Conservation (phyloP, 495 filamentous ascomycete species). For the Penicillium coprophilum region DNA sequence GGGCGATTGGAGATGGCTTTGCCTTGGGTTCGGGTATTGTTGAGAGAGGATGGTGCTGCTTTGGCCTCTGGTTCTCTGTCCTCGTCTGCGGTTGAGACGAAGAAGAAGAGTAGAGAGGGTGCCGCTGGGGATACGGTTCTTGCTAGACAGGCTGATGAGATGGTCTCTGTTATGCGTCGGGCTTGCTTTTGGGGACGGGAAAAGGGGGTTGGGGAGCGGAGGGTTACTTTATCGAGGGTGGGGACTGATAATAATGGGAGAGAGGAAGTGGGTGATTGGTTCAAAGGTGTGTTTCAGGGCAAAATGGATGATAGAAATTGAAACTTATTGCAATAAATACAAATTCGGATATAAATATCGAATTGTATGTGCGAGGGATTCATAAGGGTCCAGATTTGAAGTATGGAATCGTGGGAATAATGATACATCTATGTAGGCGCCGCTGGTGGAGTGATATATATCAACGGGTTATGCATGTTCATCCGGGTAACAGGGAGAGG, state of each 20-base stretch:
- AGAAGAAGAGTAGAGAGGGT: background rate
- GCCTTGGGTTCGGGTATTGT: constrained; percentile 36
- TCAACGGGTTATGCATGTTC: background rate
- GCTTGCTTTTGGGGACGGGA: constrained; percentile 46
- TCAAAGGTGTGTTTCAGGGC: constrained; percentile 22
- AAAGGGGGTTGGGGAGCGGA: constrained; percentile 35
- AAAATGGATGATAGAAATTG: constrained; percentile 11
- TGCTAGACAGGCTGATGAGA: constrained; percentile 36
- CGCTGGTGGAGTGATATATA: background rate
- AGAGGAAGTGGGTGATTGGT: constrained; percentile 23
- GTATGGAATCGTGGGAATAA: background rate
- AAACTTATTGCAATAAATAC: background rate
- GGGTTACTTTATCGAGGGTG: constrained; percentile 24
- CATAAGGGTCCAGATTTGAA: background rate
- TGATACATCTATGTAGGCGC: background rate
- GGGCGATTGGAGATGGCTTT: constrained; percentile 32
- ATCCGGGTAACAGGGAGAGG: background rate
- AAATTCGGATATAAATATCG: background rate
- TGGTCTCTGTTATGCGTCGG: constrained; percentile 40
- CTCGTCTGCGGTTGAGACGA: background rate
- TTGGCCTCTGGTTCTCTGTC: background rate
- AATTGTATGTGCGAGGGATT: background rate
- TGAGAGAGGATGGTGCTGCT: background rate
- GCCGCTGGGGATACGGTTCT: constrained; percentile 23
- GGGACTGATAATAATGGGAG: constrained; percentile 1